Base-by-base conservation (phyloP, 345 rosid species). In the Syzygium aqueum region DNA sequence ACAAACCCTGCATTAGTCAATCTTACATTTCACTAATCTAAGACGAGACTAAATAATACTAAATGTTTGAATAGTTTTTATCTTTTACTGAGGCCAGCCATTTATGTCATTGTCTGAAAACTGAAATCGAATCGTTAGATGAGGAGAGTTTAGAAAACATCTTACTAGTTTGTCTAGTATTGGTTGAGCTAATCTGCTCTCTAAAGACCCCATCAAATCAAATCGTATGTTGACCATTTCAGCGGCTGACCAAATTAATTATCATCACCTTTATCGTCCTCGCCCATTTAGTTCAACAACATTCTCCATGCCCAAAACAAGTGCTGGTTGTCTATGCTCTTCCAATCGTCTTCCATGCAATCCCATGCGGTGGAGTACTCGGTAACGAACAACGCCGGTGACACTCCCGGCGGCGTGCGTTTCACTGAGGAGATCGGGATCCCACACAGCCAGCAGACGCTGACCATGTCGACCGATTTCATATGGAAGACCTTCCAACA, bases 401-500 rank as follows among this genome's bases (percentile, higher is more conserved):
- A 43, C 85, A 89, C 89, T 3, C 77, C 87, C n/a, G 93, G 92
- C 2, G 88, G 95, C 30, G 17, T 33, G 54, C 91, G 91, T 21
- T 92, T 86, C 91, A 46, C 54, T 46, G 87, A 37, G 25, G 88
- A 91, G n/a, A 88, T 93, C 85, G 92, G 93, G 22, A 37, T 61
- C 21, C 85, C 53, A 10, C 89, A 90, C 90, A 84, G 86, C 86
- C 56, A 4, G 27, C 92, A 88, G 82, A 91, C 87, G 14, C 40
- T 92, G 15, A 22, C 51, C 22, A 57, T 93, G 57, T 86, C 94
- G 52, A 86, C 92, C 10, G 50, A 86, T 13, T 92, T 92, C 86
- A 92, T 92, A 11, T 91, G 93, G 94, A 30, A 53, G 22, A 53
- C 57, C 89, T 93, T 92, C 90, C 91, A 90, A 27, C 93, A 92